These are phyloP conservation scores for Lipomyces sp. DNA, from an alignment of 805 yeast species.

Conservation along the genomic window DNA sequence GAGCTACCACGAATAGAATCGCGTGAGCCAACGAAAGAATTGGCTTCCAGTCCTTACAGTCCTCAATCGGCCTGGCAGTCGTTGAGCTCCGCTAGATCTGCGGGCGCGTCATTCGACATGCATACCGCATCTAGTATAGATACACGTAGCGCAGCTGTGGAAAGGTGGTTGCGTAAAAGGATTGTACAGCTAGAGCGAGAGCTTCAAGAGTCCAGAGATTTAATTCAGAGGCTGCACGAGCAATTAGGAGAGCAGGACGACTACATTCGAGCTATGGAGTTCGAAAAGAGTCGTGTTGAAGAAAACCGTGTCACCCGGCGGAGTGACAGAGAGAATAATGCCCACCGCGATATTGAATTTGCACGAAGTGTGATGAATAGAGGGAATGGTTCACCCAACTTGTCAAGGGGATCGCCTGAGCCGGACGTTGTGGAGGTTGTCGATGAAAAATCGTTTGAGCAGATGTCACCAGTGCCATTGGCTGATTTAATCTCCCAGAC, in stretches of 20 bases:
- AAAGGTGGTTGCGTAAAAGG: constrained; percentile 9
- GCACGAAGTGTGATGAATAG: background rate
- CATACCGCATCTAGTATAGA: background rate
- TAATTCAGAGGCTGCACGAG: constrained; percentile 13
- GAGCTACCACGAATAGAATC: background rate
- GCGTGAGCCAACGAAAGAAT: background rate
- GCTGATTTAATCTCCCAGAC: background rate
- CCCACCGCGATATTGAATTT: background rate
- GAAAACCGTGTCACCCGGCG: background rate
- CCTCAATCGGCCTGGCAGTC: background rate
- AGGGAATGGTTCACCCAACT: background rate
- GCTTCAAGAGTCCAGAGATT: constrained; percentile 15
- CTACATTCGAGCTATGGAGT: constrained; percentile 28
- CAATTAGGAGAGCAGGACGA: constrained; percentile 29
- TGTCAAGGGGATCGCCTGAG: background rate
- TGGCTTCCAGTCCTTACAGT: background rate
- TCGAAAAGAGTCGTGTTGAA: constrained; percentile 11
- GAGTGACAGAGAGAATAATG: background rate
- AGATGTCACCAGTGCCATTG: constrained; percentile 21
- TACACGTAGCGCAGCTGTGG: background rate
- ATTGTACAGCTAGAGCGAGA: constrained; percentile 11
- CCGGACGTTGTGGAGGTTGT: background rate
- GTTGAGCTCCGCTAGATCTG: background rate
- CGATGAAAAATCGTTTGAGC: constrained; percentile 19
- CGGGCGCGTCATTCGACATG: background rate